Conservation (phyloP, 2,329 filamentous ascomycete genomes). For the Diaporthe ampelina region DNA sequence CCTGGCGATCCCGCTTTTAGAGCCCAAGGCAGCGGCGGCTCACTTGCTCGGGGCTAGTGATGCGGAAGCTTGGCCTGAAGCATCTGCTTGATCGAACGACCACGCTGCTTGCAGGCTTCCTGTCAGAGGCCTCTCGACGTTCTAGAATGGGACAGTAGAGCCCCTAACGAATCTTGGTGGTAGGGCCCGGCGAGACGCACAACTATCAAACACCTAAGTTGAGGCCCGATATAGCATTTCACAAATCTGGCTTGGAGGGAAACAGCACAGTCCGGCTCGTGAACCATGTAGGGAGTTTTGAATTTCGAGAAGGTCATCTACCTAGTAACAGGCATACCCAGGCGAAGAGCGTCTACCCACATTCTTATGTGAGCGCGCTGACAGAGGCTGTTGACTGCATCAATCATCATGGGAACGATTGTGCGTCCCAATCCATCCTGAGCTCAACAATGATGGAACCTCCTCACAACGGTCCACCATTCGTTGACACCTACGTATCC, state of each 20-base stretch:
- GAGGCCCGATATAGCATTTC: not conserved
- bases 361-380: not conserved
- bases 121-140: not conserved
- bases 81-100: not conserved
- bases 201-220: not conserved
- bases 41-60: not conserved
- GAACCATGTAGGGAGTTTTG: too few species aligned
- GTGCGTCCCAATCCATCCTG: not conserved
- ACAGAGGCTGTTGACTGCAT: not conserved
- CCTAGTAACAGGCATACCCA: not conserved
- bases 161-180: too few species aligned
- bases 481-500: not conserved
- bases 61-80: not conserved
- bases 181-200: not conserved
- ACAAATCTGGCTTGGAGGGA: not conserved
- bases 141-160: not conserved
- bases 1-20: conserved; percentile 14
- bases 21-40: not conserved
- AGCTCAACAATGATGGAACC: not conserved
- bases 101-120: not conserved
- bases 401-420: too few species aligned
- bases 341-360: not conserved
- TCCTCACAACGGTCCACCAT: not conserved
- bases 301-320: not conserved
- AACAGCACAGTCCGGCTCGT: too few species aligned